Evolutionary conservation across 495 filamentous ascomycete species (phyloP).

Genomic region (Podospora tetraspora): DNA sequence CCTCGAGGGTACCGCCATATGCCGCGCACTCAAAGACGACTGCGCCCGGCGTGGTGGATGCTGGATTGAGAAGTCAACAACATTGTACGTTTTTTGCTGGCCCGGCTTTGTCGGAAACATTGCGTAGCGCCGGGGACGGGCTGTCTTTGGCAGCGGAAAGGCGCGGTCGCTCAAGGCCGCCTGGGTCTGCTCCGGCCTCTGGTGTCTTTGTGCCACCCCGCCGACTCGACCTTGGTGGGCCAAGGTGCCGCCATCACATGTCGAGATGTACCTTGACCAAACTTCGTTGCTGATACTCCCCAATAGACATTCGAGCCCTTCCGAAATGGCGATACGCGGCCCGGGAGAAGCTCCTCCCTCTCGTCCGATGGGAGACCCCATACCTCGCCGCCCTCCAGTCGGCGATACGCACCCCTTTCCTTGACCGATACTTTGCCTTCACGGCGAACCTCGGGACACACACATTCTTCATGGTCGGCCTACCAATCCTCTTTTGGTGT

Average conservation of each 20-base stretch:
- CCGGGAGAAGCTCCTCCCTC: slow-evolving; percentile 73
- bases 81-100: slow-evolving; percentile 53
- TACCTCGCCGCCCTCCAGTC: slow-evolving; percentile 84
- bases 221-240: neutral
- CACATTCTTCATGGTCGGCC: slow-evolving; percentile 93
- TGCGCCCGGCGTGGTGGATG: slow-evolving; percentile 52
- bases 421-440: slow-evolving; percentile 93
- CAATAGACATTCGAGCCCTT: slow-evolving; percentile 70
- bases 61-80: slow-evolving; percentile 65
- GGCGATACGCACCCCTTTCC: slow-evolving; percentile 65
- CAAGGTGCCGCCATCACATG: neutral
- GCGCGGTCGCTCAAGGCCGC: neutral
- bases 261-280: neutral
- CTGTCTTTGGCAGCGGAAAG: neutral
- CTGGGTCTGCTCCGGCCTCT: neutral
- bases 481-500: slow-evolving; percentile 95
- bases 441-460: slow-evolving; percentile 97
- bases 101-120: neutral
- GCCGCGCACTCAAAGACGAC: neutral
- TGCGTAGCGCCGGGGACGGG: neutral
- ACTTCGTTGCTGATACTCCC: slow-evolving; percentile 6
- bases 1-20: slow-evolving; percentile 15
- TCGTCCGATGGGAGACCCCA: slow-evolving; percentile 91
- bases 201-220: neutral
- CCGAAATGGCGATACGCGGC: slow-evolving; percentile 85